Evolutionary conservation across 2,329 filamentous ascomycete genomes (phyloP).

Genomic region (Beauveria rudraprayagi): DNA sequence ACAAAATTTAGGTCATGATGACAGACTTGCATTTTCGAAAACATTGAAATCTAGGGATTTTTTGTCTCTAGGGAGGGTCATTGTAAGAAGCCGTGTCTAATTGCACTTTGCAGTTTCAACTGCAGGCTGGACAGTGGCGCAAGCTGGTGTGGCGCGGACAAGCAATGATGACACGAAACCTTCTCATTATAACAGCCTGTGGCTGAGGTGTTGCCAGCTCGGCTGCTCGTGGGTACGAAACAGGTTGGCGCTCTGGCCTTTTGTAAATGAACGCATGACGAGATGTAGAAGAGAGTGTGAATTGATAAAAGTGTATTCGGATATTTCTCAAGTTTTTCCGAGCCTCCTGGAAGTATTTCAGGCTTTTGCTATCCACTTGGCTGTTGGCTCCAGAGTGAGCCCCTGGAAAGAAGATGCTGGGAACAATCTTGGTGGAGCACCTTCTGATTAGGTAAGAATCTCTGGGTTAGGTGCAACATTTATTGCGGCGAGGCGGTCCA

Average conservation of each 20-base stretch:
- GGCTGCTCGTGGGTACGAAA: too few relatives aligned
- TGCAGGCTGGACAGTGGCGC: neutral
- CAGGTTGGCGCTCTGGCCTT: too few relatives aligned
- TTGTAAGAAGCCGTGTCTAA: neutral
- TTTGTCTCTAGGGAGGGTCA: neutral
- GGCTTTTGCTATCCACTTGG: neutral
- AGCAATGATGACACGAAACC: neutral
- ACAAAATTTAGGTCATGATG: too few relatives aligned
- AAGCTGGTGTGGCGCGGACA: neutral
- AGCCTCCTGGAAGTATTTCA: too few relatives aligned
- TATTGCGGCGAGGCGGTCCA: neutral
- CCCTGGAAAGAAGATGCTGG: neutral
- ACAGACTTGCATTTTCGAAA: neutral
- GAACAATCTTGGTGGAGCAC: neutral
- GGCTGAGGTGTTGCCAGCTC: neutral
- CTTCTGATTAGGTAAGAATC: constrained; percentile 3
- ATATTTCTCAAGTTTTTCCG: too few relatives aligned
- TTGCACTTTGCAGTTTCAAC: neutral
- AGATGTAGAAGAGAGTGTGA: too few relatives aligned
- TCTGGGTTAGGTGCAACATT: constrained; percentile 10
- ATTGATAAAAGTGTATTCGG: too few relatives aligned
- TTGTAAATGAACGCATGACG: too few relatives aligned
- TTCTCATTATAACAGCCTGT: neutral
- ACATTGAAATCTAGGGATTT: neutral
- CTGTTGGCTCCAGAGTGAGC: neutral